Conservation (phyloP, 1,284 basidiomycete species). For the Fistulina hepatica region DNA sequence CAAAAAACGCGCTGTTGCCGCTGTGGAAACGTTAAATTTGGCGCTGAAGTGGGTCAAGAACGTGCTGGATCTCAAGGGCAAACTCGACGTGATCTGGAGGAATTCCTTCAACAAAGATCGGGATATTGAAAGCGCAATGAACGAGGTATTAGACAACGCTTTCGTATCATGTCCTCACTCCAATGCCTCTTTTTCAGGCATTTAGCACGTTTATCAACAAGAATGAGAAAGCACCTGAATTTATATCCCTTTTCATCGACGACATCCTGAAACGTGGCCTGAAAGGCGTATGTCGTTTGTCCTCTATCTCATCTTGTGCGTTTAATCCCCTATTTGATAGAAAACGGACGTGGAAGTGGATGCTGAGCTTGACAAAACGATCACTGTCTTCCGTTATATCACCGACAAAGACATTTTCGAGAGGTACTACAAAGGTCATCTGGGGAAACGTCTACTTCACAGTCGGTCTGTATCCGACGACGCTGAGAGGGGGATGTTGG, state of each 20-base stretch:
- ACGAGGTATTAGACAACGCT: conserved; percentile 52
- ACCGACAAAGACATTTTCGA: conserved; percentile 98
- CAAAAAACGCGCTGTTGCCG: conserved; percentile 36
- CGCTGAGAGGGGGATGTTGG: conserved; percentile 95
- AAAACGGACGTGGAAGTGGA: conserved; percentile 95
- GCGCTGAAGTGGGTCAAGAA: conserved; percentile 95
- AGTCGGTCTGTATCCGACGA: conserved; percentile 91
- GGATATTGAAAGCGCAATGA: conserved; percentile 75
- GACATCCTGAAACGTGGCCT: conserved; percentile 94
- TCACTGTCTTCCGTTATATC: conserved; percentile 90
- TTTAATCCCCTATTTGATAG: conserved; percentile 29
- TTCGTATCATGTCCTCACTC: not conserved
- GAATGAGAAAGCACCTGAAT: conserved; percentile 86
- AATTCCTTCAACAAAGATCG: conserved; percentile 66
- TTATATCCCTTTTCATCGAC: conserved; percentile 94
- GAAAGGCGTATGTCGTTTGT: conserved; percentile 63
- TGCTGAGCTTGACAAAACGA: conserved; percentile 83
- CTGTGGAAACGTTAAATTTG: conserved; percentile 36
- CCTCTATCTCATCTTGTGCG: not conserved
- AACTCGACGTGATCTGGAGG: conserved; percentile 72
- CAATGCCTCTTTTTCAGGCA: conserved; percentile 41
- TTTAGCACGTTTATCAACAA: conserved; percentile 90
- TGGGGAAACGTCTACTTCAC: conserved; percentile 84
- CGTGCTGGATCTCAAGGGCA: conserved; percentile 86
- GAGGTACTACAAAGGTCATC: conserved; percentile 93